Percentiles rank a stretch among this genome's conserved stretches.
Conservation (phyloP, 1,139 yeast genomes). For the Meyerozyma sp. region DNA sequence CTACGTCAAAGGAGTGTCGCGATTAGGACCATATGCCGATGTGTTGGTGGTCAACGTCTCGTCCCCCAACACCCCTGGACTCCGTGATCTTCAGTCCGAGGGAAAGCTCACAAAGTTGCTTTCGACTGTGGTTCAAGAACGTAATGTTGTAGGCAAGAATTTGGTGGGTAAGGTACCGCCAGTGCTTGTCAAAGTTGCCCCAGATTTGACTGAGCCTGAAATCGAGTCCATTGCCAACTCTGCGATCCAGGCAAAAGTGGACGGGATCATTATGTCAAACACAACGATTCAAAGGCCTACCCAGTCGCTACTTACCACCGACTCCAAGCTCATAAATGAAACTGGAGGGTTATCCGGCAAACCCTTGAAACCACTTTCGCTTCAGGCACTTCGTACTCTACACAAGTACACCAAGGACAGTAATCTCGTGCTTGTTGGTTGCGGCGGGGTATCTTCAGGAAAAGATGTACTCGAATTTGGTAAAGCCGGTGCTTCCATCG, state of each 20-base stretch:
- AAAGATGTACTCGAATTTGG: slow-evolving; percentile 89
- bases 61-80: slow-evolving; percentile 94
- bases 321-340: slow-evolving; percentile 41
- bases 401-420: slow-evolving; percentile 73
- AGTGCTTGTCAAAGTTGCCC: slow-evolving; percentile 85
- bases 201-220: slow-evolving; percentile 81
- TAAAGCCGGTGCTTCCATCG: slow-evolving; percentile 85
- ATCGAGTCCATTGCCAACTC: slow-evolving; percentile 78
- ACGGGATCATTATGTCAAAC: slow-evolving; percentile 89
- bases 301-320: slow-evolving; percentile 43
- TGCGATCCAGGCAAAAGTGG: slow-evolving; percentile 72
- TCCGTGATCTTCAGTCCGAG: slow-evolving; percentile 80
- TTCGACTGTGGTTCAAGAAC: slow-evolving; percentile 56
- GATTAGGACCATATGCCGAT: slow-evolving; percentile 82
- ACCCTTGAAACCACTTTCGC: slow-evolving; percentile 80
- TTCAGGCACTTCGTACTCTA: slow-evolving; percentile 64
- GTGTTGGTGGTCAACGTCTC: slow-evolving; percentile 89
- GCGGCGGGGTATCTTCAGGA: slow-evolving; percentile 88
- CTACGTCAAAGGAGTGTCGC: slow-evolving; percentile 76
- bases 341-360: slow-evolving; percentile 89
- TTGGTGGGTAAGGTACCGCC: slow-evolving; percentile 55
- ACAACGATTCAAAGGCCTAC: slow-evolving; percentile 82
- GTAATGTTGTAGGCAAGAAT: slow-evolving; percentile 41
- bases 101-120: slow-evolving; percentile 64
- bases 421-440: slow-evolving; percentile 73